phyloP scores from a whole-genome alignment of 371 early-diverging fungal species.

The Lichtheimia corymbifera region DNA sequence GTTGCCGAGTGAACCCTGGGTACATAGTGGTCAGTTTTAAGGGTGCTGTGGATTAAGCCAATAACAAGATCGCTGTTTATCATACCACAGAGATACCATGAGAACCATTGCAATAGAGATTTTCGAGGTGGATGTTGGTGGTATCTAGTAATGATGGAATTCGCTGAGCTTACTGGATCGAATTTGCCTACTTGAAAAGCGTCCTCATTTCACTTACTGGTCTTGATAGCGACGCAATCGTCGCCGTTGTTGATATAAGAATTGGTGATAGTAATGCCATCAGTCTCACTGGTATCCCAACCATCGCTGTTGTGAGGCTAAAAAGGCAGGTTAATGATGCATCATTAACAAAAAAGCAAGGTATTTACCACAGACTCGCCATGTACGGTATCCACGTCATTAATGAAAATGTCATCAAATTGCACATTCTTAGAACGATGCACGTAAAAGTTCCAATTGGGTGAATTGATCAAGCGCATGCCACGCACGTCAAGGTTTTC shows the following conservation, averaged over 20 bases:
- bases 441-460: constrained; percentile 23
- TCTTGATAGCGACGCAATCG: constrained; percentile 25
- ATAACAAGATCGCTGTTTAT: background rate
- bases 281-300: constrained; percentile 15
- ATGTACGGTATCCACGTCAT: constrained; percentile 12
- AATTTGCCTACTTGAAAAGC: too few species aligned
- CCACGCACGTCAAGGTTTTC: constrained; percentile 12
- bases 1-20: constrained; percentile 21
- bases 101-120: constrained; percentile 27
- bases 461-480: constrained; percentile 15
- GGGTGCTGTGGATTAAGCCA: background rate
- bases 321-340: background rate
- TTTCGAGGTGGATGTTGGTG: constrained; percentile 17
- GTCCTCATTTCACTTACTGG: constrained; percentile 8
- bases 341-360: background rate
- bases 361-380: constrained; percentile 3
- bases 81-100: constrained; percentile 27
- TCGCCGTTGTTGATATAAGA: constrained; percentile 24
- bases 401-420: constrained; percentile 19
- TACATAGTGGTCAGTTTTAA: background rate
- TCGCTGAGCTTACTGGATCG: background rate
- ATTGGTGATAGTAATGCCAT: constrained; percentile 19
- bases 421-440: constrained; percentile 18
- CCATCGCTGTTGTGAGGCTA: constrained; percentile 26
- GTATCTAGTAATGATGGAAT: constrained; percentile 8